Percentiles rank a stretch among this genome's conserved stretches.
These are phyloP conservation scores for Peronosclerospora sorghi DNA, from an alignment of 352 stramenopile species.

Conservation along the genomic window DNA sequence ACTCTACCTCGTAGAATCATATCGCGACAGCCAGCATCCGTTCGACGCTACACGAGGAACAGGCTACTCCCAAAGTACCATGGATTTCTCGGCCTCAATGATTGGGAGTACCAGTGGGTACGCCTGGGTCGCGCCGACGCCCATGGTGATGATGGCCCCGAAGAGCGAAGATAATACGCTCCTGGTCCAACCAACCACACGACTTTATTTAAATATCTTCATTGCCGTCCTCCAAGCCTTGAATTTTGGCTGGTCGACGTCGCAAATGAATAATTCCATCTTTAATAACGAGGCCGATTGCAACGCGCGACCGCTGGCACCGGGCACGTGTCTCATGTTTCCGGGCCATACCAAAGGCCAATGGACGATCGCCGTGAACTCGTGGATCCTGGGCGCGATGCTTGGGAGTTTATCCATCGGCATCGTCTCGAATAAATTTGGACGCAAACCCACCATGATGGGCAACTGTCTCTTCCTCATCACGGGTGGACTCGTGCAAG, in stretches of 20 bases:
- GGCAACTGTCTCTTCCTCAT: constrained; percentile 39
- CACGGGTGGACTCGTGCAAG: constrained; percentile 22
- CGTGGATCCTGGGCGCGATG: constrained; percentile 50
- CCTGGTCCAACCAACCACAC: constrained; percentile 8
- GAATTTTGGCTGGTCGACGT: constrained; percentile 32
- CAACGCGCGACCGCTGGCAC: constrained; percentile 25
- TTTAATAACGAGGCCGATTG: constrained; percentile 37
- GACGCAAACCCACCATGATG: constrained; percentile 24
- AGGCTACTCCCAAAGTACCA: too few relatives aligned
- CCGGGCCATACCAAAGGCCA: constrained; percentile 21
- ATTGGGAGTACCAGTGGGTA: constrained; percentile 2
- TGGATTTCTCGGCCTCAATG: too few relatives aligned
- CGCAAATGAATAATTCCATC: constrained; percentile 36
- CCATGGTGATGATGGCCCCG: background rate
- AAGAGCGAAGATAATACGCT: constrained; percentile 1
- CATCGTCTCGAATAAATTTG: constrained; percentile 25
- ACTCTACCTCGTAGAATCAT: too few relatives aligned
- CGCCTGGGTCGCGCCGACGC: constrained; percentile 11
- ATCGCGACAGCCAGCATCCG: too few relatives aligned
- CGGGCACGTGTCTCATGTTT: constrained; percentile 22
- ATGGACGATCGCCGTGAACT: constrained; percentile 49
- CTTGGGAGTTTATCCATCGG: constrained; percentile 30
- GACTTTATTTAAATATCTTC: constrained; percentile 38
- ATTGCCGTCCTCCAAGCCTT: constrained; percentile 37
- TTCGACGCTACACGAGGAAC: too few relatives aligned